Base-by-base conservation (phyloP, 345 rosid species). In the Diplotaxis tenuifolia region DNA sequence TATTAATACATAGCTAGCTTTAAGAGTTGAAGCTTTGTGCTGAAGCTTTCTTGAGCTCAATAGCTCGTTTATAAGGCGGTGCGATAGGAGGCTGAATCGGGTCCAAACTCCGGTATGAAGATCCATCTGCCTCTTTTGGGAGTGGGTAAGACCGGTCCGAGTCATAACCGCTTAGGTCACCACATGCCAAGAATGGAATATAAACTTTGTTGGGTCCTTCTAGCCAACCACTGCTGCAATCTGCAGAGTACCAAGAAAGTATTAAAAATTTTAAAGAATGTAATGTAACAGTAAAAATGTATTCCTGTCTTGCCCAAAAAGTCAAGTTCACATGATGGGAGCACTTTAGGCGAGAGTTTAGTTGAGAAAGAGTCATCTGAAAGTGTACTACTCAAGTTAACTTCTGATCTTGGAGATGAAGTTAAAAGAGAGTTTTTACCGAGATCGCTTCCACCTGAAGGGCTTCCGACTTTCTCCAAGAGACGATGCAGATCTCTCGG, bases 101-200 rank as follows among this genome's bases (percentile, higher is more conserved):
- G 79, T 89, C 93, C 79, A 95, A 77, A 76, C 93, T 88, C 81
- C 83, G 87, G 80, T 88, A 84, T 8, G 77, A 76, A 11, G 96
- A 92, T 1, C 86, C 94, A 64, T 76, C 75, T 2, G 89, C 88
- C 27, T 76, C 88, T 86, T 82, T 88, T 0, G 96, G 92, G 1
- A 92, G 86, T 1, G 96, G 99, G 79, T 92, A 95, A 7, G 98
- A 95, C 57, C 90, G 91, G 75, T 95, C 99, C 2, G 99, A 95
- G 66, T 90, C 97, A 62, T 88, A 90, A 16, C 96, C 96, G 7
- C 86, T 80, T 16, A 87, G 91, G 81, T 90, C 99, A 18, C 97
- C 94, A 16, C 96, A 88, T 14, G 99, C 99, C 73, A 92, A 60
- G 75, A 92, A 95, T 16, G 96, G 98, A 67, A 95, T 92, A 75